Conservation (phyloP, 805 yeast species). For the Sungouiella thailandica region DNA sequence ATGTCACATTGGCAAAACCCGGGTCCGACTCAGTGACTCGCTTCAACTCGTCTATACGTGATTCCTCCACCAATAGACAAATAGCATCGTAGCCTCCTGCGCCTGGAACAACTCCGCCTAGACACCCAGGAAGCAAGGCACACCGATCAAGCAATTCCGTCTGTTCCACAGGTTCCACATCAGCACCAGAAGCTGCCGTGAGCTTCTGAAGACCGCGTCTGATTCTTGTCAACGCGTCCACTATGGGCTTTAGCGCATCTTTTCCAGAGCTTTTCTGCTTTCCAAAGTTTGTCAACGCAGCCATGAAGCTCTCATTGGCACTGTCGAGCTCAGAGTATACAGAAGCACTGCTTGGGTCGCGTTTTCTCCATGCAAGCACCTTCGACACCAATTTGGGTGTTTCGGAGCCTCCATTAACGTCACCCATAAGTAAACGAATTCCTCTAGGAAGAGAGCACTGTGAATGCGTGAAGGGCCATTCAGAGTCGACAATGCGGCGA, state of each 20-base stretch:
- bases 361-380: constrained; percentile 66
- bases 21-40: constrained; percentile 27
- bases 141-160: constrained; percentile 58
- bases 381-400: constrained; percentile 84
- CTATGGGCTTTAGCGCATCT: constrained; percentile 19
- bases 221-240: constrained; percentile 42
- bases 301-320: constrained; percentile 56
- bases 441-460: constrained; percentile 64
- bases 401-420: constrained; percentile 86
- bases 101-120: constrained; percentile 98
- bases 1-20: constrained; percentile 48
- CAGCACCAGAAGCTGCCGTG: constrained; percentile 68
- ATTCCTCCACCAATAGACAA: constrained; percentile 55
- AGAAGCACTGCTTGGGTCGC: constrained; percentile 42
- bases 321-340: constrained; percentile 53
- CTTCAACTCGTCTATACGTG: constrained; percentile 29
- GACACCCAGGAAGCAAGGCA: constrained; percentile 57
- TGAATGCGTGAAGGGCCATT: constrained; percentile 60
- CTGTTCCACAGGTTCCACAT: constrained; percentile 82
- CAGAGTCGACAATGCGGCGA: constrained; percentile 31
- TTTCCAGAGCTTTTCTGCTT: constrained; percentile 15
- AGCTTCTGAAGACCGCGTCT: constrained; percentile 55
- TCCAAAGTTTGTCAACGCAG: constrained; percentile 40
- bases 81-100: constrained; percentile 98
- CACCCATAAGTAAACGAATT: constrained; percentile 82